Conservation (phyloP, 1,284 basidiomycete species). For the Pisolithus thermaeus region DNA sequence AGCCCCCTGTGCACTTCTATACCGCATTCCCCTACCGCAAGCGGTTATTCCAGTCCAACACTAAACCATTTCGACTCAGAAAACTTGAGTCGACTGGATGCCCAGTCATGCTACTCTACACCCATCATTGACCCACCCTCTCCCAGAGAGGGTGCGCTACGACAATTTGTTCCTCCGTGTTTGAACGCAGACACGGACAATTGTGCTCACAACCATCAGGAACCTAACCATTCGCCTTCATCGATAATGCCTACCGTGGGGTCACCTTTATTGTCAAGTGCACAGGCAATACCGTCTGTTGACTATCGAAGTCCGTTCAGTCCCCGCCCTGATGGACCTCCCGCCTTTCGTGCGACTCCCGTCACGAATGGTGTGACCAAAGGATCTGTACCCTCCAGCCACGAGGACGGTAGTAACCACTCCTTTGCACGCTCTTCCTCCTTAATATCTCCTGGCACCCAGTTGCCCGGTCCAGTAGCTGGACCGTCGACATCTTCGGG, state of each 20-base stretch:
- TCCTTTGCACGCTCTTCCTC: slow-evolving; percentile 25
- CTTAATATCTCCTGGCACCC: slow-evolving; percentile 26
- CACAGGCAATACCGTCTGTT: slow-evolving; percentile 9
- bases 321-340: slow-evolving; percentile 22
- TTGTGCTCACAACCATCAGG: slow-evolving; percentile 11
- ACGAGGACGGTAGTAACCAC: slow-evolving; percentile 15
- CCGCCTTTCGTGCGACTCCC: slow-evolving; percentile 19
- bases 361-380: slow-evolving; percentile 3
- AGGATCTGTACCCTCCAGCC: slow-evolving; percentile 4
- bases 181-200: slow-evolving; percentile 7
- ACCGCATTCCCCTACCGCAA: slow-evolving; percentile 25
- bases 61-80: slow-evolving; percentile 17
- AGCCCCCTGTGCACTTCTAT: slow-evolving; percentile 23
- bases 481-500: slow-evolving; percentile 23
- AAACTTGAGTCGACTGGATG: slow-evolving; percentile 10
- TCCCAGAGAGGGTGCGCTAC: slow-evolving; percentile 17
- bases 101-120: slow-evolving; percentile 29
- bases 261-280: slow-evolving; percentile 21
- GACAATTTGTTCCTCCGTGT: slow-evolving; percentile 10
- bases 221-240: slow-evolving; percentile 27
- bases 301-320: slow-evolving; percentile 25
- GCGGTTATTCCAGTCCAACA: slow-evolving; percentile 25
- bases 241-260: slow-evolving; percentile 27
- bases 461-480: slow-evolving; percentile 21
- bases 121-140: slow-evolving; percentile 28